phyloP scores from a whole-genome alignment of 1,139 yeast genomes.

The Suhomyces anneliseae region DNA sequence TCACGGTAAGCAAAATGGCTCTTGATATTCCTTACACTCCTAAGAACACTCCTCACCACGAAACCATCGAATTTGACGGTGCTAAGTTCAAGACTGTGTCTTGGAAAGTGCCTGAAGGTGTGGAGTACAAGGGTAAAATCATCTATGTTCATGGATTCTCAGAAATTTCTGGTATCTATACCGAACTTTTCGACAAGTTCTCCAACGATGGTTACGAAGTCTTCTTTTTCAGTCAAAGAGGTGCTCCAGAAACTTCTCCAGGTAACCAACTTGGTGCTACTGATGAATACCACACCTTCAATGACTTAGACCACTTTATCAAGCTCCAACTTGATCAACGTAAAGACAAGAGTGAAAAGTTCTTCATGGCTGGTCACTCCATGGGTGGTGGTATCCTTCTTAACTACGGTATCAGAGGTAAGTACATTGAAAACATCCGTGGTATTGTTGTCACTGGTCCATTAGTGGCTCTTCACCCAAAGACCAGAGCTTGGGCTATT shows the following conservation, averaged over 20 bases:
- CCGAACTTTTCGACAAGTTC: conserved; percentile 58
- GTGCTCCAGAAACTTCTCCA: conserved; percentile 76
- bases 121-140: conserved; percentile 52
- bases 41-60: conserved; percentile 30
- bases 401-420: conserved; percentile 73
- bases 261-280: conserved; percentile 63
- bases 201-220: conserved; percentile 67
- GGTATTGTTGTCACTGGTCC: conserved; percentile 71
- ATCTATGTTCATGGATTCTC: conserved; percentile 80
- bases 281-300: conserved; percentile 60
- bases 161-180: conserved; percentile 59
- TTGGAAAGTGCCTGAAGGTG: conserved; percentile 40
- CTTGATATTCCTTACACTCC: conserved; percentile 37
- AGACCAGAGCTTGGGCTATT: conserved; percentile 55
- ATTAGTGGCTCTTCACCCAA: conserved; percentile 56
- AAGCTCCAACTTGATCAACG: conserved; percentile 31
- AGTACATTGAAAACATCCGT: conserved; percentile 49
- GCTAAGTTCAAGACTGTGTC: conserved; percentile 41
- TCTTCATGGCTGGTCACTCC: conserved; percentile 80
- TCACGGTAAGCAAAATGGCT: background rate
- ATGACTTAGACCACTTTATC: conserved; percentile 70
- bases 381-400: conserved; percentile 91
- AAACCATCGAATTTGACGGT: conserved; percentile 33
- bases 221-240: conserved; percentile 83
- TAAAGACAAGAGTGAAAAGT: conserved; percentile 33